Base-by-base conservation (phyloP, 2,329 filamentous ascomycete genomes). In the Hansfordia pulvinata region DNA sequence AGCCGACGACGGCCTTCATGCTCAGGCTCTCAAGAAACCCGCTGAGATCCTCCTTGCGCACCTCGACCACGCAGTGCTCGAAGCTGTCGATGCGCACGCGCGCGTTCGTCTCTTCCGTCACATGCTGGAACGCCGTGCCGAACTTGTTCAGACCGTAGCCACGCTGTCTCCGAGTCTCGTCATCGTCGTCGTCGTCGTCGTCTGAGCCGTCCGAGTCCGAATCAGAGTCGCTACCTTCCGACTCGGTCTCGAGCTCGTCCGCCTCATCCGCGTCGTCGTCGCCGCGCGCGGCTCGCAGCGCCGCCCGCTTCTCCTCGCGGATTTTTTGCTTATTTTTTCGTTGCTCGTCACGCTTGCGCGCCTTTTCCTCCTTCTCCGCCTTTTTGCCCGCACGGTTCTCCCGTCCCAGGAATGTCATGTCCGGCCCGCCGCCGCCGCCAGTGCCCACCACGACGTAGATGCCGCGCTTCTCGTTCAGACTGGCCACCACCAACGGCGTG, bases 21-120 rank as follows among this genome's bases (percentile, higher is more conserved):
- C 86, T 94, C 47, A 98, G 53, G 30, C 78, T 77, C 58, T 98
- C 90, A 38, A 98, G 60, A 50, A 98, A 98, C 0, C 78, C 83
- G 10, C 75, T 73, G 16, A 98, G 57, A 53, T 96, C 90, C 47
- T 96, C 90, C 59, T 93, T 94, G 54, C 77, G 77, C n/a, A 98
- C 88, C 50, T 98, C 90, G 24, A 96, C 86, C 6, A 96, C 90
- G 44, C 84, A 93, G 50, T 93, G 83, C 54, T 98, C 90, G 44
- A 98, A 98, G 50, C 82, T 92, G 53, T 98, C 90, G 46, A 94
- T 92, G 33, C 85, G 64, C 12, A 96, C 85, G 10, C 86, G 60
- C 1, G 88, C 83, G 32, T 77, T 90, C 10, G 88, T 96, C 60
- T 94, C 84, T 27, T 78, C 71, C 3, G 93, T 81, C 1, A 96